These are phyloP conservation scores for Aegilops tauschii DNA, from an alignment of 176 grass and related monocot species.

Conservation along the genomic window DNA sequence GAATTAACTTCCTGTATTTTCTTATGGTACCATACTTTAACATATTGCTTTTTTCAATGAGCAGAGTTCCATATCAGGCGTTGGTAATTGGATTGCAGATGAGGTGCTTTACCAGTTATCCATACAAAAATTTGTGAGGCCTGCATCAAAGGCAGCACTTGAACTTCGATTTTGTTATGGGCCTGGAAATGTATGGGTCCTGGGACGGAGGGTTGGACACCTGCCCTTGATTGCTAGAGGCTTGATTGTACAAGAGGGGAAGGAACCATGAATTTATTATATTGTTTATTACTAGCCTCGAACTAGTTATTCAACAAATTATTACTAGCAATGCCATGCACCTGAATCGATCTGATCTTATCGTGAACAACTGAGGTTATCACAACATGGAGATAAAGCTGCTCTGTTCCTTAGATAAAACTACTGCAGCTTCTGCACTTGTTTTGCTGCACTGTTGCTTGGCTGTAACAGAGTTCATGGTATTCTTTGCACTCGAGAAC, in stretches of 20 bases:
- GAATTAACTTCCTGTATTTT: background rate
- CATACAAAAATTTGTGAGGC: background rate
- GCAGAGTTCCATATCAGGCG: constrained; percentile 75
- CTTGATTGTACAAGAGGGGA: background rate
- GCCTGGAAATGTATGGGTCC: background rate
- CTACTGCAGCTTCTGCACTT: background rate
- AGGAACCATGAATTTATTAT: background rate
- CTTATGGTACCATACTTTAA: background rate
- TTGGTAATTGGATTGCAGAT: constrained; percentile 86
- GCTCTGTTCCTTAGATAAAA: background rate
- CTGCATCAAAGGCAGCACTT: background rate
- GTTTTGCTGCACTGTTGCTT: background rate
- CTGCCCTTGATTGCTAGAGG: background rate
- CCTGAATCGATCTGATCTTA: background rate
- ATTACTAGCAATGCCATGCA: background rate
- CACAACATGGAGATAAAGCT: background rate
- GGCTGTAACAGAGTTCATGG: background rate
- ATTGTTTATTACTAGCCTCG: no score
- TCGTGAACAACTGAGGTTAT: background rate
- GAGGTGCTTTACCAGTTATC: constrained; percentile 87
- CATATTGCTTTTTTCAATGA: background rate
- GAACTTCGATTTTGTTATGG: background rate
- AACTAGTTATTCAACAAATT: no score
- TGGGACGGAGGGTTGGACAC: background rate
- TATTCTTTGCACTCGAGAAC: constrained; percentile 50